phyloP scores from a whole-genome alignment of 257 asterid genomes.

The Salvia splendens region DNA sequence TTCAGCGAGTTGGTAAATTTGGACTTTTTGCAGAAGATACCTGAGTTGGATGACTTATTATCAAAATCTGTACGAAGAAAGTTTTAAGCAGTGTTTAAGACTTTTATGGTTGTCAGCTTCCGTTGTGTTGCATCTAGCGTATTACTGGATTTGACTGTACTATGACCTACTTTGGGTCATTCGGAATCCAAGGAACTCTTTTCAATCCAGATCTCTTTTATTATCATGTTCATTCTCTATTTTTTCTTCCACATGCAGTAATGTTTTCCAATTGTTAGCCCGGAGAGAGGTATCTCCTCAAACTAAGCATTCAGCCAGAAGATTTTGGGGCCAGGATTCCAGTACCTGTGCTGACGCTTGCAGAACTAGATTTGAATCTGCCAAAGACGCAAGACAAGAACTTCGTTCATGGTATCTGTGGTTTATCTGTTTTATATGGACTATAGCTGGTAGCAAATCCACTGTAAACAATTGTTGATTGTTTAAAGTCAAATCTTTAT shows the following conservation, averaged over 20 bases:
- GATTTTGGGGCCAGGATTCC: conserved; percentile 64
- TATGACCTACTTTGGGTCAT: conserved; percentile 3
- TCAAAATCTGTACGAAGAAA: neutral
- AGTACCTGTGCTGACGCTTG: conserved; percentile 39
- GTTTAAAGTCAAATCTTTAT: conserved; percentile 12
- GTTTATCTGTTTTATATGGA: neutral
- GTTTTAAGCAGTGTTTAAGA: neutral
- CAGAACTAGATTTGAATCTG: conserved; percentile 49
- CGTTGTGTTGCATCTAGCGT: neutral
- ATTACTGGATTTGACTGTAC: conserved; percentile 17
- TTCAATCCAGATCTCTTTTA: conserved; percentile 3
- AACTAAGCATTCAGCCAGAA: conserved; percentile 56
- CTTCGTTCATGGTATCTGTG: conserved; percentile 75
- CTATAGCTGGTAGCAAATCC: neutral
- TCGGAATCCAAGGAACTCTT: conserved; percentile 6
- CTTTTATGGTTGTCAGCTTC: neutral
- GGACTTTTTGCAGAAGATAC: neutral
- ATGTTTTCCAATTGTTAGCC: conserved; percentile 63
- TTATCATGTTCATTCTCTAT: neutral
- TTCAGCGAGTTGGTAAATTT: conserved; percentile 3
- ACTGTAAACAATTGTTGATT: neutral
- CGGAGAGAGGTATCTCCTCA: conserved; percentile 81
- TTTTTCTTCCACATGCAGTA: conserved; percentile 47
- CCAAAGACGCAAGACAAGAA: conserved; percentile 65
- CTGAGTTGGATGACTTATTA: neutral